phyloP scores from a whole-genome alignment of 2,329 filamentous ascomycete genomes.

The Talaromyces amestolkiae region DNA sequence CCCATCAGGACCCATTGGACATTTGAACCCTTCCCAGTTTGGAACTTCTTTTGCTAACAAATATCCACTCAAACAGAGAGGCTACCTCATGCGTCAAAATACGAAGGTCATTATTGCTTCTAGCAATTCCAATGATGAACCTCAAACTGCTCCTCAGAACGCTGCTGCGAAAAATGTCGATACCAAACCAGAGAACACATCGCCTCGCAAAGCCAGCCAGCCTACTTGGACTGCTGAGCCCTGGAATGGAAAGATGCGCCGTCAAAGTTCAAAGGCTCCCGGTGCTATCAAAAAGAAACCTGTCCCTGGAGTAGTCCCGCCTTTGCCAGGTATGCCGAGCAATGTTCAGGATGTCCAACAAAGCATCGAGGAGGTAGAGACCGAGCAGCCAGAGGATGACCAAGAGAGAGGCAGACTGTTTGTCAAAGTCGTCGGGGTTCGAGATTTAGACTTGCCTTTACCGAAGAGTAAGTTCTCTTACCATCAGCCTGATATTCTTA shows the following conservation, averaged over 20 bases:
- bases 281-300: slow-evolving; percentile 61
- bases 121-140: slow-evolving; percentile 62
- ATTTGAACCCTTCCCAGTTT: slow-evolving; percentile 31
- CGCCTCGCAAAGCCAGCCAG: slow-evolving; percentile 73
- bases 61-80: slow-evolving; percentile 67
- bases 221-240: slow-evolving; percentile 96
- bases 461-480: slow-evolving; percentile 70
- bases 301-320: slow-evolving; percentile 67
- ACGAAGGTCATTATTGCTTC: slow-evolving; percentile 96
- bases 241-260: slow-evolving; percentile 80
- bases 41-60: slow-evolving; percentile 59
- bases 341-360: slow-evolving; percentile 64
- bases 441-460: slow-evolving; percentile 87
- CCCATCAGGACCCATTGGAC: slow-evolving; percentile 26
- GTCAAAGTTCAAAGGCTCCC: slow-evolving; percentile 60
- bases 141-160: slow-evolving; percentile 25
- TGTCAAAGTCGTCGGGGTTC: slow-evolving; percentile 97
- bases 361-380: slow-evolving; percentile 68
- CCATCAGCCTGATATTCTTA: background rate
- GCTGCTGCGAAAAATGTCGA: slow-evolving; percentile 39
- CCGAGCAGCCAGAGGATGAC: slow-evolving; percentile 67
- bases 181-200: slow-evolving; percentile 63
- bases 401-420: slow-evolving; percentile 88
- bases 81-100: slow-evolving; percentile 97
- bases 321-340: slow-evolving; percentile 83